Base-by-base conservation (phyloP, 208 protist genomes). In the Tritrichomonas musculus region DNA sequence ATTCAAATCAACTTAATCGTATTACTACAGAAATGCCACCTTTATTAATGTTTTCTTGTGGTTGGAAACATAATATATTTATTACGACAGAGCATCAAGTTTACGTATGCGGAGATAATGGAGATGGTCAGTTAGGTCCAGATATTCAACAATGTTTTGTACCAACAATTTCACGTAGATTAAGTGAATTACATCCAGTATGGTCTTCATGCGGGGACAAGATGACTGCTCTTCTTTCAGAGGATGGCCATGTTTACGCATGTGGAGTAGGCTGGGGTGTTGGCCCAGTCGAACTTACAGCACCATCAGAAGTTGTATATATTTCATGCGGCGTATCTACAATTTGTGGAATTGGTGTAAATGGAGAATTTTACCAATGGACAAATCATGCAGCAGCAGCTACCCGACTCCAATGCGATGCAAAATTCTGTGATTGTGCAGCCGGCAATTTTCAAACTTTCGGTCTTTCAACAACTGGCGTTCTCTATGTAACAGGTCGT, bases 11-110 rank as follows among this genome's bases (percentile, higher is more conserved):
- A 30, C 41, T 82, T 11, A 82, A 39, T 50, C 33, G 73, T 47
- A 82, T 82, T 20, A 20, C 73, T 11, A 82, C 73, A 30, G 73
- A 82, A 82, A 25, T 82, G 8, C 73, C 73, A 4, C 41, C 73
- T 30, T 47, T 82, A 30, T 41, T 47, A 30, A 82, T 82, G 73
- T 82, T 82, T 50, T 30, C 73, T 22, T 82, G 73, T 27, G 73
- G 73, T 50, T 82, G 73, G 73, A 82, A 82, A 39, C 73, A 82
- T 25, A 82, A 82, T 41, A 39, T 82, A 50, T 82, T 82, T 82
- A 47, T 82, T 47, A 82, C 73, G 41, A 82, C 13, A 44, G 73
- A 82, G 30, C 73, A 82, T 82, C 73, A 50, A 50, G 41, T 82
- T 50, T 82, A 50, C 73, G 73, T 82, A 30, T 82, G 33, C 0